Evolutionary conservation across 2,329 filamentous ascomycete genomes (phyloP), one percentile per base, ranked within the genome.

Genomic region (Penicillium sp.): DNA sequence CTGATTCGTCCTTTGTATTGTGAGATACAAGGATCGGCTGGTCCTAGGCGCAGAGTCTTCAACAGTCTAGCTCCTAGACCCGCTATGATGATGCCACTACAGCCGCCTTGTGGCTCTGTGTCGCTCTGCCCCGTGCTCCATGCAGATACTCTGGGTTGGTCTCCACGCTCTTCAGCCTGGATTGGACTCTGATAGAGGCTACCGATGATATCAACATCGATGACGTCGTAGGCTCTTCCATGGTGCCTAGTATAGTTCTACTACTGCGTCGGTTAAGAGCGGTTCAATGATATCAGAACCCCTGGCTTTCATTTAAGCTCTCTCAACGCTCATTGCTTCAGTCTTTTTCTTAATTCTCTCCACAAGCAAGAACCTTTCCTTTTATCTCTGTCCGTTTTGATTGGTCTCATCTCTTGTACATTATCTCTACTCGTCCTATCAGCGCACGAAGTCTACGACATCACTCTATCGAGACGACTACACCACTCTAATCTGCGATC

Each of bases 191-290:
- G 25, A 10, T 18, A 18, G 22, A 14, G 3, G 6, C 20, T 23
- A 14, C 23, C 37, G 13, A 50, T 52, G 50, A 52, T 53, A 53
- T 50, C 48, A 49, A 46, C 25, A 14, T 10, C 20, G 15, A 45
- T 53, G 50, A 53, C 50, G 50, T 52, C 48, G 45, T 40, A 25
- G 27, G 31, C 32, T 44, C 23, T 39, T n/a, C 32, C 26, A 26
- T 37, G 8, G 31, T 50, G 10, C 39, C 41, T 45, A 25, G 25
- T 27, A 27, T 11, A 27, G 15, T 7, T 13, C 16, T 41, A 14
- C 7, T 27, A 6, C 6, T 29, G 25, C 35, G 26, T 14, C n/a
- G n/a, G n/a, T n/a, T n/a, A n/a, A n/a, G n/a, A n/a, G n/a, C n/a
- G n/a, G n/a, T 18, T 30, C 15, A 16, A 44, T 41, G 45, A 48